Base-by-base conservation (phyloP, 768 basidiomycete species). In the Russula earlei region DNA sequence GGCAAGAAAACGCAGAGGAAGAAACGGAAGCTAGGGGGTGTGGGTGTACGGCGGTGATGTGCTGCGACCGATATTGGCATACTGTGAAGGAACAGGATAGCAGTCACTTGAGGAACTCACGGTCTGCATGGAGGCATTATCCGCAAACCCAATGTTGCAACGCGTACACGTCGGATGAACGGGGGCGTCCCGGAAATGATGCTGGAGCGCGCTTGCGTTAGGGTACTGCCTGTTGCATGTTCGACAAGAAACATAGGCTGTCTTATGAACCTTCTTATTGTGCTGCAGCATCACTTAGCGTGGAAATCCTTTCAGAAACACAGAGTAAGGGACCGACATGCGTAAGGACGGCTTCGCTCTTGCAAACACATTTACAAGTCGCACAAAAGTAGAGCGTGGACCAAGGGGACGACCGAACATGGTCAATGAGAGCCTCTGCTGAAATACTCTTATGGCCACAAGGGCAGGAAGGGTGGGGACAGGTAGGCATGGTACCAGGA, bases 361-460 rank as follows among this genome's bases (percentile, higher is more conserved):
- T 49, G 46, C 62, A 62, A 5, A 62, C 59, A 20, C 55, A 61
- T 52, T 25, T 57, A 56, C 62, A 62, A 5, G 42, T 45, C 22
- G 44, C 42, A 29, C 62, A 62, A 17, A 61, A 36, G 45, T 62
- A 62, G 36, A 24, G 40, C 11, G 40, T 25, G 11, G 41, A 55
- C 62, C 62, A 62, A 15, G 59, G 52, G 7, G 62, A 56, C 17
- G 55, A 40, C 22, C 46, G 22, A 19, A 61, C 60, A 38, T 62
- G 62, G 36, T 20, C 36, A 27, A 44, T 24, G 42, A 62, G 60
- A 3, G 24, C 24, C 34, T 61, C 49, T 15, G 50, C 55, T 1
- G 51, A 3, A 19, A 55, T 24, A 38, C 50, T 49, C 47, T 33
- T 52, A 42, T 60, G 62, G 19, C 24, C 59, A 50, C 59, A 62